phyloP scores from a whole-genome alignment of 176 grass and related monocot species.

The Cenchrus purpureus region DNA sequence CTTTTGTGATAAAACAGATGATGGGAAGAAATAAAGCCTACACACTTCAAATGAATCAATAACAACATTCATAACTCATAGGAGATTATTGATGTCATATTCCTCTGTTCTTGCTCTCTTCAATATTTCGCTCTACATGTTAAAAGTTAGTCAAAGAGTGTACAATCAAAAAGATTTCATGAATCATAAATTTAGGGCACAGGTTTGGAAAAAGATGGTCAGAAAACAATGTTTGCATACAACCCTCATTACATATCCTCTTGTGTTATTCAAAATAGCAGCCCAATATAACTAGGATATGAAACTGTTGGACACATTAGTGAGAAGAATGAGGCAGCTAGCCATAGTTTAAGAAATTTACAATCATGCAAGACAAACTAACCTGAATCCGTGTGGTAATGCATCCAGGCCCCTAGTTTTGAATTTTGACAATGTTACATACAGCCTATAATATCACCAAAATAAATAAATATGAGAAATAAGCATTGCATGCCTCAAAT shows the following conservation, averaged over 20 bases:
- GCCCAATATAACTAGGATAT: constrained; percentile 1
- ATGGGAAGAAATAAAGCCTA: constrained; percentile 2
- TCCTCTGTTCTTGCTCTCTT: constrained; percentile 42
- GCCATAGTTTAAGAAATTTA: constrained; percentile 15
- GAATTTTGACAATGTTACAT: constrained; percentile 50
- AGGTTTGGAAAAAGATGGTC: neutral
- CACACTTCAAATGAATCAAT: constrained; percentile 2
- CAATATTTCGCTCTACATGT: constrained; percentile 44
- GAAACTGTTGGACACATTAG: neutral
- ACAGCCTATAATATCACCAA: neutral
- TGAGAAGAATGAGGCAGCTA: neutral
- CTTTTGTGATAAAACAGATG: constrained; percentile 15
- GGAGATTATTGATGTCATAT: constrained; percentile 27
- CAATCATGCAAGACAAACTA: constrained; percentile 28
- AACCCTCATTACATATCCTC: neutral
- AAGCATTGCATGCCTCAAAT: constrained; percentile 60
- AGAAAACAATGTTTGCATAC: neutral
- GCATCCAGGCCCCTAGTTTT: constrained; percentile 63
- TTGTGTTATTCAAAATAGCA: neutral
- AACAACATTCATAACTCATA: constrained; percentile 21
- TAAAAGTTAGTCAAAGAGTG: neutral
- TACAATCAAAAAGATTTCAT: constrained; percentile 10
- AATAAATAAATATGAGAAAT: constrained; percentile 5
- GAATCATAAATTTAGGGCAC: neutral
- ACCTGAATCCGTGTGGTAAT: constrained; percentile 88